A percentile compares a stretch with the other conserved stretches of the same genome.
Evolutionary conservation across 352 stramenopile genomes (phyloP).

Genomic region (Globisporangium okanoganense): DNA sequence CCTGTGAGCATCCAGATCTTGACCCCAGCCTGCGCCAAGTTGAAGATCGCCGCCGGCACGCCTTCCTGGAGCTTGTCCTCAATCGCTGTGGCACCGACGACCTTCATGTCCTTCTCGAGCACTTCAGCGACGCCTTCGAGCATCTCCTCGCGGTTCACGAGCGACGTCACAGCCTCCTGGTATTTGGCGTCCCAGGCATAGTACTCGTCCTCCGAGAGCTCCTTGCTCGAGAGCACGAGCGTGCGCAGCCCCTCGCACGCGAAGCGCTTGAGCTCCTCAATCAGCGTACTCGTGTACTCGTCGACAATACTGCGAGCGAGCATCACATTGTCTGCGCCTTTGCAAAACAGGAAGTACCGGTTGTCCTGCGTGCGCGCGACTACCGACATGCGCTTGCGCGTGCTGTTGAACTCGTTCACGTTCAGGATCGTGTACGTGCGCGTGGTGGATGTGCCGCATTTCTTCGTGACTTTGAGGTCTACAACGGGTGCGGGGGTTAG

Average conservation of each 20-base stretch:
- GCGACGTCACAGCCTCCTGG: slow-evolving; percentile 52
- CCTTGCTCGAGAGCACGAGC: slow-evolving; percentile 63
- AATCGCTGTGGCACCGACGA: slow-evolving; percentile 89
- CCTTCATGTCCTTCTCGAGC: slow-evolving; percentile 71
- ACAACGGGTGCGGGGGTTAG: slow-evolving; percentile 52
- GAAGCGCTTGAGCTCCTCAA: slow-evolving; percentile 70
- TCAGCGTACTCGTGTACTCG: slow-evolving; percentile 25
- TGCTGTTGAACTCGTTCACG: slow-evolving; percentile 87
- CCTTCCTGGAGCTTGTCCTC: slow-evolving; percentile 92
- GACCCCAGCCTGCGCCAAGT: slow-evolving; percentile 87
- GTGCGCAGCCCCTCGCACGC: slow-evolving; percentile 82
- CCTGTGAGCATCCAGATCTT: slow-evolving; percentile 95
- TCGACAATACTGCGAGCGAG: slow-evolving; percentile 47
- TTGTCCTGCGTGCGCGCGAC: slow-evolving; percentile 67
- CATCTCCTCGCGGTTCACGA: slow-evolving; percentile 50
- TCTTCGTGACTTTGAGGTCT: slow-evolving; percentile 49
- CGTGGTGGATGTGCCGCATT: slow-evolving; percentile 21
- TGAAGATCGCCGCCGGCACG: slow-evolving; percentile 84
- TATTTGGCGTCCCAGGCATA: slow-evolving; percentile 56
- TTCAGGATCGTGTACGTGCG: slow-evolving; percentile 67
- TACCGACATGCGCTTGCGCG: slow-evolving; percentile 98
- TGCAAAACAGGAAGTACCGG: slow-evolving; percentile 60
- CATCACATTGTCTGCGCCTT: slow-evolving; percentile 86
- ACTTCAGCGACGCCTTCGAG: slow-evolving; percentile 52
- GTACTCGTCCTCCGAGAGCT: slow-evolving; percentile 60